phyloP scores from a whole-genome alignment of 2,329 filamentous ascomycete genomes.

The Sporothrix dimorphospora region DNA sequence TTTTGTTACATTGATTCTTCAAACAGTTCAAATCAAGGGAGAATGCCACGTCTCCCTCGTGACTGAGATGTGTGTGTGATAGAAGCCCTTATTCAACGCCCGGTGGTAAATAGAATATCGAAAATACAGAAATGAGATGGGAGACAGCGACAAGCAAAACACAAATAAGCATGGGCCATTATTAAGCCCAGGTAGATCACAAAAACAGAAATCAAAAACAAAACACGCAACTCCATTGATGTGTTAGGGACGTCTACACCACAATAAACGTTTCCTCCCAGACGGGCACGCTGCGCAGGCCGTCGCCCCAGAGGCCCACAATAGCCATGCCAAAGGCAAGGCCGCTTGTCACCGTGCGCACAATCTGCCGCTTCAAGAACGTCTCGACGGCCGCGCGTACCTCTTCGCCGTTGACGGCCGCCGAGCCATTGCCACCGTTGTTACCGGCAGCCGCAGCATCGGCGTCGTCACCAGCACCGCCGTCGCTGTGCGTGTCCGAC shows the following conservation, averaged over 20 bases:
- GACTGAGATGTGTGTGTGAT: conserved; percentile 16
- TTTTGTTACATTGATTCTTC: not conserved
- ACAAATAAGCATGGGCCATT: not conserved
- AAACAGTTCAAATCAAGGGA: not conserved
- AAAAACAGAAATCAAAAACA: not conserved
- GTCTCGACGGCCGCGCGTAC: conserved; percentile 60
- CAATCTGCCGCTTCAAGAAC: conserved; percentile 57
- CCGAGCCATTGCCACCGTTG: conserved; percentile 47
- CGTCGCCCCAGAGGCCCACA: conserved; percentile 69
- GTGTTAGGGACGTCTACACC: not conserved
- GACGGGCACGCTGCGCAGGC: conserved; percentile 41
- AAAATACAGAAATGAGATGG: conserved; percentile 9
- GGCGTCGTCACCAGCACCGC: conserved; percentile 38
- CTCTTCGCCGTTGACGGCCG: conserved; percentile 64
- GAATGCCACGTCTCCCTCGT: not conserved
- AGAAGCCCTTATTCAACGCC: conserved; percentile 14
- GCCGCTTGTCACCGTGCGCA: conserved; percentile 58
- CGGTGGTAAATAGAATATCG: not conserved
- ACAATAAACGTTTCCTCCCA: conserved; percentile 34
- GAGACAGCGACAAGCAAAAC: not conserved
- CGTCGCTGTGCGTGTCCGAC: conserved; percentile 49
- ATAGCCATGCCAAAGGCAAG: conserved; percentile 64
- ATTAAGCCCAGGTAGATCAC: not conserved
- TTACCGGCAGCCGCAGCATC: conserved; percentile 48
- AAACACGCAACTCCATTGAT: not conserved